Conservation (phyloP, 495 filamentous ascomycete species). For the Durotheca rogersii region DNA sequence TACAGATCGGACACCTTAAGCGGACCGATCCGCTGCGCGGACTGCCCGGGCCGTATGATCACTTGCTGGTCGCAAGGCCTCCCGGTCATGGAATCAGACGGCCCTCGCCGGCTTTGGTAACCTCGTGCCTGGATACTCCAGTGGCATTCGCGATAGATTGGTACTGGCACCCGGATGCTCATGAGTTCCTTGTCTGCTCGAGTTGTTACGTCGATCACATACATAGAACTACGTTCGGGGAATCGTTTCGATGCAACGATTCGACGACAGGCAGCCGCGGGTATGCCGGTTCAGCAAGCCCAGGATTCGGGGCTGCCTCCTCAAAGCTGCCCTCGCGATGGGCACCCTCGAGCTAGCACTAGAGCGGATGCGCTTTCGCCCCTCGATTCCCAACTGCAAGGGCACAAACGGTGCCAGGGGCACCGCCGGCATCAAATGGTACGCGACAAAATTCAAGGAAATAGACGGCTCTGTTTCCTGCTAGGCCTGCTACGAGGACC, state of each 20-base stretch:
- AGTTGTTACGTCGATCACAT: conserved; percentile 34
- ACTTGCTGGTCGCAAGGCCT: too few species aligned
- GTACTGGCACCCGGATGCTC: conserved; percentile 24
- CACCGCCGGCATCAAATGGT: conserved; percentile 18
- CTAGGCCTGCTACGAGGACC: conserved; percentile 42
- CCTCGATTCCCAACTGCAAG: conserved; percentile 25
- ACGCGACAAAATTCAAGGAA: conserved; percentile 5
- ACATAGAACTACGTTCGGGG: neutral
- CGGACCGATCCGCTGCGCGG: neutral
- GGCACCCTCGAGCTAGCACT: conserved; percentile 6
- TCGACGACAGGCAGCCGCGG: conserved; percentile 8
- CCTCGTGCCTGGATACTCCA: conserved; percentile 22
- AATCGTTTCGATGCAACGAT: conserved; percentile 7
- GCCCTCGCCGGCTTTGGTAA: conserved; percentile 4
- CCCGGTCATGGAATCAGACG: conserved; percentile 16
- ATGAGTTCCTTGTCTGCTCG: conserved; percentile 32
- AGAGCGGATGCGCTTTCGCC: conserved; percentile 21
- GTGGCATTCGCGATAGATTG: conserved; percentile 27
- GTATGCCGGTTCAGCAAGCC: conserved; percentile 26
- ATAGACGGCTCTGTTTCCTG: conserved; percentile 39
- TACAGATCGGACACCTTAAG: too few species aligned
- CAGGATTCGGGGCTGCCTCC: conserved; percentile 17
- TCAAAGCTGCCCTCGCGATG: conserved; percentile 4
- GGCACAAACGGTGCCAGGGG: conserved; percentile 24
- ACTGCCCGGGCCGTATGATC: too few species aligned